phyloP scores from a whole-genome alignment of 2,329 filamentous ascomycete species.

The Eurotiales sp. region DNA sequence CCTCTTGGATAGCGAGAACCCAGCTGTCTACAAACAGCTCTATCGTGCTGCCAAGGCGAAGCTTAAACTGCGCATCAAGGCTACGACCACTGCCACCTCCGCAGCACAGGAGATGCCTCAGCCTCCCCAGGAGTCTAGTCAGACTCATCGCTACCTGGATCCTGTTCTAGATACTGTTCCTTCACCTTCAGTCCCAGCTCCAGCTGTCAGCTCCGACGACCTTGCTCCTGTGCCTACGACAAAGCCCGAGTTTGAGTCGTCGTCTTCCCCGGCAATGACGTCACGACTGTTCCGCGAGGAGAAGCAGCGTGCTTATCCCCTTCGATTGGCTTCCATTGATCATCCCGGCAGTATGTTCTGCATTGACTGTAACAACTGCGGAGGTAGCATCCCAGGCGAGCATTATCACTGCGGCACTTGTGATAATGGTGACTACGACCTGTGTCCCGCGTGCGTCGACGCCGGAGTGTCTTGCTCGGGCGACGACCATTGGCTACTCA shows the following conservation, averaged over 20 bases:
- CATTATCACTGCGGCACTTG: conserved; percentile 96
- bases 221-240: conserved; percentile 14
- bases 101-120: conserved; percentile 13
- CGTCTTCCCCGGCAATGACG: conserved; percentile 4
- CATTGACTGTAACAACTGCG: conserved; percentile 92
- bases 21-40: conserved; percentile 90
- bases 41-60: conserved; percentile 97
- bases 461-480: conserved; percentile 73
- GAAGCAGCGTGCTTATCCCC: conserved; percentile 8
- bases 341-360: conserved; percentile 57
- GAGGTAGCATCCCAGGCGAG: conserved; percentile 68
- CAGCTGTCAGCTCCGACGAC: conserved; percentile 15
- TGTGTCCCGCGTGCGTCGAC: conserved; percentile 77
- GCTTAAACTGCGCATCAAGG: conserved; percentile 88
- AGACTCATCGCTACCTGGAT: conserved; percentile 39
- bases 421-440: conserved; percentile 88
- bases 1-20: conserved; percentile 70
- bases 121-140: conserved; percentile 19
- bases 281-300: conserved; percentile 5
- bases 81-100: conserved; percentile 45
- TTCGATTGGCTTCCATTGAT: conserved; percentile 29
- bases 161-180: conserved; percentile 38
- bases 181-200: no score
- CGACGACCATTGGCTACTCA: conserved; percentile 88
- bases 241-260: background rate